Evolutionary conservation across 768 basidiomycete species (phyloP).

Genomic region (Kwoniella dendrophila): DNA sequence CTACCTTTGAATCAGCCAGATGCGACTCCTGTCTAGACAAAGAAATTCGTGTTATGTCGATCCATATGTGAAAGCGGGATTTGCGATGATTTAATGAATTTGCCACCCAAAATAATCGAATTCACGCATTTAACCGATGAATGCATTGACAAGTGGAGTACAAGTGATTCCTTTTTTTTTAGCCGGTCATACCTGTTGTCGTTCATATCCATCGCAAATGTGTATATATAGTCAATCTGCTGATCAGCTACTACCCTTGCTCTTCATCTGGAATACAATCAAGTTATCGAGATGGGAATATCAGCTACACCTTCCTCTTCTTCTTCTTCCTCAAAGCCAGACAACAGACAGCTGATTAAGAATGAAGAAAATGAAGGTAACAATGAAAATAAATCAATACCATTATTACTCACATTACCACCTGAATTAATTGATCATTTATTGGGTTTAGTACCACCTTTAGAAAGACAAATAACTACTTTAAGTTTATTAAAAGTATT

Average conservation of each 20-base stretch:
- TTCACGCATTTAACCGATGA: slow-evolving; percentile 16
- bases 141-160: neutral
- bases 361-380: neutral
- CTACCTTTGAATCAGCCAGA: too few relatives aligned
- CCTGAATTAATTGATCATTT: slow-evolving; percentile 69
- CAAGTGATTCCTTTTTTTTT: neutral
- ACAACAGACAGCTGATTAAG: neutral
- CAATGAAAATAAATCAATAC: neutral
- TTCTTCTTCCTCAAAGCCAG: neutral
- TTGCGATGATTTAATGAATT: neutral
- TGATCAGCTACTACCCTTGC: neutral
- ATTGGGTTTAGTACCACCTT: slow-evolving; percentile 61
- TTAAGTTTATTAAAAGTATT: slow-evolving; percentile 67
- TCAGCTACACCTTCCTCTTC: neutral
- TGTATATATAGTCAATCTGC: neutral
- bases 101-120: too few relatives aligned
- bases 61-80: too few relatives aligned
- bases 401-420: slow-evolving; percentile 59
- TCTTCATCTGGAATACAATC: neutral
- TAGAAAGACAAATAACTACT: slow-evolving; percentile 62
- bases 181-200: too few relatives aligned
- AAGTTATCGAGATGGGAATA: slow-evolving; percentile 13
- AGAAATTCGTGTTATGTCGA: too few relatives aligned
- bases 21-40: too few relatives aligned
- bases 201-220: neutral